Evolutionary conservation across 176 grass and related monocot genomes (phyloP).

Genomic region (Poa pratensis): DNA sequence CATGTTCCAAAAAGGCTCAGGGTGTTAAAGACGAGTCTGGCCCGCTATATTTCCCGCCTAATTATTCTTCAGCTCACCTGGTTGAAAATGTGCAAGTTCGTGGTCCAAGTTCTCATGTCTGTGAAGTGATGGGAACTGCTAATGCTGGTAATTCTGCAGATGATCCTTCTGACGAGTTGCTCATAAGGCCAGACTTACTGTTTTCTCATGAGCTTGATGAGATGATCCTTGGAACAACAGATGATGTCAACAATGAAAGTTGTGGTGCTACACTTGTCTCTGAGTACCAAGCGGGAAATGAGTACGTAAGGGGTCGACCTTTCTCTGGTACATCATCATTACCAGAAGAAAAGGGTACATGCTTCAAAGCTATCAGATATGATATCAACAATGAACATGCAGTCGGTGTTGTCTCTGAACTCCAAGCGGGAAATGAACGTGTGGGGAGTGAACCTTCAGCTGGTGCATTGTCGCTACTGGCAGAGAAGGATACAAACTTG

Average conservation of each 20-base stretch:
- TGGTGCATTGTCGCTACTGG: conserved; percentile 7
- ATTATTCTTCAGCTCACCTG: conserved; percentile 27
- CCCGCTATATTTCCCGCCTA: conserved; percentile 36
- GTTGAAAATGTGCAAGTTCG: conserved; percentile 40
- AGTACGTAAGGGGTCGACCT: conserved; percentile 6
- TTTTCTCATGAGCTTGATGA: conserved; percentile 39
- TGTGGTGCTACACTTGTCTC: conserved; percentile 25
- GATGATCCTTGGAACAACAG: conserved; percentile 45
- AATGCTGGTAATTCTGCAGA: conserved; percentile 24
- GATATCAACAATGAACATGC: conserved; percentile 25
- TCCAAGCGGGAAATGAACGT: conserved; percentile 29
- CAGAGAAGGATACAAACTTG: conserved; percentile 18
- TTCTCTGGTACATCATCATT: conserved; percentile 30
- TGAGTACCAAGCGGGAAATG: conserved; percentile 28
- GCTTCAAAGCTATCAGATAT: conserved; percentile 35
- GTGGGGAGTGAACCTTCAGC: conserved; percentile 19
- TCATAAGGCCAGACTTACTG: conserved; percentile 36
- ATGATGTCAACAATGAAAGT: conserved; percentile 38
- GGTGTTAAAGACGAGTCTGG: conserved; percentile 34
- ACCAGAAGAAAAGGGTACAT: conserved; percentile 29
- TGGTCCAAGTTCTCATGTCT: conserved; percentile 37
- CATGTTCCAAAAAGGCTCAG: conserved; percentile 28
- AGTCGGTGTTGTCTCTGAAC: conserved; percentile 33
- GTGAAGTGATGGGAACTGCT: conserved; percentile 11
- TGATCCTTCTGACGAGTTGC: conserved; percentile 29